These are phyloP conservation scores for Fusarium cicatricum DNA, from an alignment of 2,329 filamentous ascomycete species.

Conservation along the genomic window DNA sequence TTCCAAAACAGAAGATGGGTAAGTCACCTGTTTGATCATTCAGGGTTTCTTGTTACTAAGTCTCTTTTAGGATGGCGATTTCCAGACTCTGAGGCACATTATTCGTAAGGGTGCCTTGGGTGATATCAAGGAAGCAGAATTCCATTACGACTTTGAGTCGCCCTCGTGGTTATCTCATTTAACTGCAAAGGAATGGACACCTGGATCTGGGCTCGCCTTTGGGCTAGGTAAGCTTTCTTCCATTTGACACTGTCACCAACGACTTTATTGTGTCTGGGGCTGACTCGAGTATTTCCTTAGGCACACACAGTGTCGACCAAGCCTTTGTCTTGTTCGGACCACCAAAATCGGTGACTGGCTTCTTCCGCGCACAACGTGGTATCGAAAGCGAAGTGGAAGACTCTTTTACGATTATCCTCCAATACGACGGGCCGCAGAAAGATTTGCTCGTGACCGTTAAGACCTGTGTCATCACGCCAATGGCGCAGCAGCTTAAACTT, in stretches of 20 bases:
- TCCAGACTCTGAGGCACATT: conserved; percentile 25
- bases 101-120: conserved; percentile 47
- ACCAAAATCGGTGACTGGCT: conserved; percentile 33
- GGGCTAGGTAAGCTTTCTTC: conserved; percentile 46
- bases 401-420: conserved; percentile 64
- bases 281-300: background rate
- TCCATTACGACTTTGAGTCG: conserved; percentile 68
- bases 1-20: conserved; percentile 39
- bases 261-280: no score
- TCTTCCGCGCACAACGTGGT: conserved; percentile 32
- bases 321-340: conserved; percentile 24
- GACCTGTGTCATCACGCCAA: conserved; percentile 23
- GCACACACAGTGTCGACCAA: conserved; percentile 37
- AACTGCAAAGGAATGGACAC: conserved; percentile 45
- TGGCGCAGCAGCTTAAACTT: conserved; percentile 30
- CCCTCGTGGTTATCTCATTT: conserved; percentile 49
- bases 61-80: conserved; percentile 31
- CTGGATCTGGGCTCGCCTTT: conserved; percentile 53
- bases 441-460: conserved; percentile 36
- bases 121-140: conserved; percentile 69
- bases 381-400: conserved; percentile 51
- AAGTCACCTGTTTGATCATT: accelerated
- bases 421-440: conserved; percentile 57
- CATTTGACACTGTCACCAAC: background rate
- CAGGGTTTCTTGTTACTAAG: accelerated